phyloP scores from a whole-genome alignment of 1,284 basidiomycete genomes.

The Phlebopus sp. region DNA sequence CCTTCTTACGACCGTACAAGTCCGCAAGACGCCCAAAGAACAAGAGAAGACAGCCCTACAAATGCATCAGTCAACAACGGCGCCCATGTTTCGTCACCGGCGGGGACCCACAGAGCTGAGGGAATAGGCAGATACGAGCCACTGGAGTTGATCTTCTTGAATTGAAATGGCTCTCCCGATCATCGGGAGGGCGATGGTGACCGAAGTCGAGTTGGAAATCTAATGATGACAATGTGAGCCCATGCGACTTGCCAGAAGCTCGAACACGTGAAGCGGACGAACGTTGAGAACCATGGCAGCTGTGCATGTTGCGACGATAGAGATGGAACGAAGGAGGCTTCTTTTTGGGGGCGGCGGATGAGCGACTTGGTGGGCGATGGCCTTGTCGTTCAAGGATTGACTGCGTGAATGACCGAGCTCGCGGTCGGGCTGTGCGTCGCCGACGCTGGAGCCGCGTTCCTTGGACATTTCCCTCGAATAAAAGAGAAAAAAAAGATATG shows the following conservation, averaged over 20 bases:
- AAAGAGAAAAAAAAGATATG: neutral
- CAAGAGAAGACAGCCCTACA: slow-evolving; percentile 68
- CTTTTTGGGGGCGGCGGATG: slow-evolving; percentile 3
- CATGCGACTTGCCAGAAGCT: neutral
- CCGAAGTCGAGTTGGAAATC: slow-evolving; percentile 44
- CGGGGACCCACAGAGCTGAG: slow-evolving; percentile 45
- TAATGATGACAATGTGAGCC: slow-evolving; percentile 20
- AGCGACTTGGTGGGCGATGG: neutral
- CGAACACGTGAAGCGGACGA: slow-evolving; percentile 16
- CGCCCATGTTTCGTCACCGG: neutral
- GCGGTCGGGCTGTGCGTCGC: slow-evolving; percentile 15
- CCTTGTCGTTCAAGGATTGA: slow-evolving; percentile 15
- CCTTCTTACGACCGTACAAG: slow-evolving; percentile 64
- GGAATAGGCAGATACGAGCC: slow-evolving; percentile 56
- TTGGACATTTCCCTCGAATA: slow-evolving; percentile 7
- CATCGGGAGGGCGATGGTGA: slow-evolving; percentile 59
- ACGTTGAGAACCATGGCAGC: slow-evolving; percentile 56
- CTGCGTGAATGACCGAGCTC: slow-evolving; percentile 12
- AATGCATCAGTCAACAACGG: slow-evolving; percentile 15
- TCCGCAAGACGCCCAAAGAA: slow-evolving; percentile 72
- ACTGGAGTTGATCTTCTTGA: slow-evolving; percentile 53
- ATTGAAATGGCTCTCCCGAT: slow-evolving; percentile 55
- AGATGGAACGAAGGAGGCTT: slow-evolving; percentile 33
- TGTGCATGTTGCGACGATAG: slow-evolving; percentile 50
- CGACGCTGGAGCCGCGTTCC: slow-evolving; percentile 6